A percentile compares a stretch with the other conserved stretches of the same genome.
Conservation (phyloP, 805 yeast genomes). For the Teunomyces pallodes region DNA sequence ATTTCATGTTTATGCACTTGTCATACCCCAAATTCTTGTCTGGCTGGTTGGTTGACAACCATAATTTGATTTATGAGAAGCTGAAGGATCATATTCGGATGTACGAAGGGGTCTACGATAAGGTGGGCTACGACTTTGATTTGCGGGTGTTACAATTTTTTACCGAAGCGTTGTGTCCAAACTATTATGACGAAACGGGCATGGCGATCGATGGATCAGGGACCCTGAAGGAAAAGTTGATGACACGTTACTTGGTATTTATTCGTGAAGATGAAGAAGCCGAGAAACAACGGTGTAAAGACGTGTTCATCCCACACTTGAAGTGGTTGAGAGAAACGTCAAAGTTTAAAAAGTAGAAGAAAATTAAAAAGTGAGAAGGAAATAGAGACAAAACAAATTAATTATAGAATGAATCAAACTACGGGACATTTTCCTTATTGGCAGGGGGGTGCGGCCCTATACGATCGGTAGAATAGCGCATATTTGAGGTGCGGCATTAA, state of each 20-base stretch:
- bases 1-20: constrained; percentile 51
- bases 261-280: constrained; percentile 21
- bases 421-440: no score
- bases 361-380: background rate
- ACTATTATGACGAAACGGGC: constrained; percentile 29
- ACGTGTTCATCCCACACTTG: constrained; percentile 41
- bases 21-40: constrained; percentile 54
- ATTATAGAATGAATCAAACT: no score
- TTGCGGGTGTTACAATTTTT: constrained; percentile 37
- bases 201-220: constrained; percentile 23
- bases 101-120: constrained; percentile 33
- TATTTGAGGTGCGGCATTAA: no score
- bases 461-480: no score
- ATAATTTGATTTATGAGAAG: constrained; percentile 33
- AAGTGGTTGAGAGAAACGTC: constrained; percentile 42
- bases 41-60: constrained; percentile 26
- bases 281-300: constrained; percentile 28
- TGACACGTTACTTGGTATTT: constrained; percentile 32
- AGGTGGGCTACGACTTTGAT: constrained; percentile 44
- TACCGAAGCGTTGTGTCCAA: constrained; percentile 37
- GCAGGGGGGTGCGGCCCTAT: no score
- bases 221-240: constrained; percentile 25
- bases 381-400: no score
- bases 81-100: constrained; percentile 37
- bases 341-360: constrained; percentile 10